Base-by-base conservation (phyloP, 2,329 filamentous ascomycete genomes). In the Drechslerella coelobrocha region DNA sequence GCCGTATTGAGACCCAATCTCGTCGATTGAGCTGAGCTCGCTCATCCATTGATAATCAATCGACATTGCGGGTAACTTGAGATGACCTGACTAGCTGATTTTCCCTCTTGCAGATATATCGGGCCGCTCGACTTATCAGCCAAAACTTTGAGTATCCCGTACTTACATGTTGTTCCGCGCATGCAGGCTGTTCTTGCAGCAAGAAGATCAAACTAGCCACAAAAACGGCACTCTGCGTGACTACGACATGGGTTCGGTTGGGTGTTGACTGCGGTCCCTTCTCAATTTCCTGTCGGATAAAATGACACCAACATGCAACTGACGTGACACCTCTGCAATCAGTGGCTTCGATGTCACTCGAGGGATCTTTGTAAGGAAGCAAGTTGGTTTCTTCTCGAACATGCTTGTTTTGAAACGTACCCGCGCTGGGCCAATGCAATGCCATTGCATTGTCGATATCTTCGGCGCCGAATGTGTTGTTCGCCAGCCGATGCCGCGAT, bases 201-300 rank as follows among this genome's bases (percentile, higher is more conserved):
- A 31, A 53, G 51, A 50, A 61, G 51, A 61, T 57, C 57, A 37
- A 68, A 60, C 61, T 66, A 66, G 61, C 61, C 47, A 66, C 54
- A 55, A 60, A 68, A 68, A 68, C 52, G 26, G 45, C 34, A 61
- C 63, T 41, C 51, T 57, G 63, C 52, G 43, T 50, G 60, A 2
- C 14, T 45, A 8, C 31, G 29, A 60, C 65, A 57, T 47, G 65
- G 65, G 56, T 69, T 45, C 24, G 19, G 34, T 53, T 53, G 45
- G 65, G 31, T 61, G 56, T 50, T 50, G 61, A 57, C 54, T 45
- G 63, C 31, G 56, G 57, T 69, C 65, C 65, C 65, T 62, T 53
- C 57, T 62, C 45, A 68, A 69, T 69, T 69, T 69, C 65, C 57
- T 69, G 29, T 69, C 65, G 65, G 65, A 69, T 69, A 69, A 45